These are phyloP conservation scores for Fraxinus baroniana DNA, from an alignment of 305 asterid genomes.

Conservation along the genomic window DNA sequence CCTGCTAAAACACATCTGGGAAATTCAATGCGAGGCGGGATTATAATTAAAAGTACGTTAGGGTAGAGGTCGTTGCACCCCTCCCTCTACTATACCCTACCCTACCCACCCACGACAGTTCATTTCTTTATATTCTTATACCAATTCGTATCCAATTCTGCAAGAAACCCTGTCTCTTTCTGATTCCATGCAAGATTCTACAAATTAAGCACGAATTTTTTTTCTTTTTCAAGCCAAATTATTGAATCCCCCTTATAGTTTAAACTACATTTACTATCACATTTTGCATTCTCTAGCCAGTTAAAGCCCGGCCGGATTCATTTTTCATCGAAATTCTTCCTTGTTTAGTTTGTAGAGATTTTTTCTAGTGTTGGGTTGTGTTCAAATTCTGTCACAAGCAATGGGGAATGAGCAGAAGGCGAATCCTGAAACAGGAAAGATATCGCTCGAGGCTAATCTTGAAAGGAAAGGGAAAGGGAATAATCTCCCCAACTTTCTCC, in stretches of 20 bases:
- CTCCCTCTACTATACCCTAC: too few species aligned
- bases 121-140: conserved; percentile 37
- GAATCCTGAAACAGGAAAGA: conserved; percentile 6
- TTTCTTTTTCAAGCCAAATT: not conserved
- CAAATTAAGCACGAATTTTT: not conserved
- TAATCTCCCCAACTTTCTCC: conserved; percentile 56
- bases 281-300: not conserved
- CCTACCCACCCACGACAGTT: not conserved
- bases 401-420: conserved; percentile 15
- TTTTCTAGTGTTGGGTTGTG: too few species aligned
- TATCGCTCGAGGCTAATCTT: conserved; percentile 20
- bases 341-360: too few species aligned
- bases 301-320: not conserved
- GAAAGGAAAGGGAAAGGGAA: not conserved
- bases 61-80: conserved; percentile 43
- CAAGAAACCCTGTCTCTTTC: too few species aligned
- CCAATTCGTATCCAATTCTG: conserved; percentile 14
- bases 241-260: not conserved
- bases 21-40: conserved; percentile 40
- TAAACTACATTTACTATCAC: not conserved
- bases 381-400: too few species aligned
- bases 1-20: conserved; percentile 32
- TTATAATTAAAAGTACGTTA: conserved; percentile 54
- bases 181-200: not conserved
- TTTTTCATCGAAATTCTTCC: too few species aligned